Conservation (phyloP, 148 eudicot species). For the Oxyria digyna region DNA sequence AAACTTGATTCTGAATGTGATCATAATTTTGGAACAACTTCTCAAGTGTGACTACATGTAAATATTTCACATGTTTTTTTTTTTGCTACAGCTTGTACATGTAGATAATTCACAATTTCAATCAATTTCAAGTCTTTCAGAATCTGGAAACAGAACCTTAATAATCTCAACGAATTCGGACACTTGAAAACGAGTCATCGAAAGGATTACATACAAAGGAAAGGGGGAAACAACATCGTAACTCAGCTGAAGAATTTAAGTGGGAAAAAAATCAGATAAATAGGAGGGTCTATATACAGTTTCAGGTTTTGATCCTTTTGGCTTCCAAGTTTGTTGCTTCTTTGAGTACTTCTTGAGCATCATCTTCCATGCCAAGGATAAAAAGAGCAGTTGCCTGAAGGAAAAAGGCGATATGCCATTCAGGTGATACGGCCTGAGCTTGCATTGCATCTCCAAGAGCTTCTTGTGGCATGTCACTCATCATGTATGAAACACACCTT, state of each 20-base stretch:
- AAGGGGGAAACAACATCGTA: neutral
- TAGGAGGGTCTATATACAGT: conserved; percentile 7
- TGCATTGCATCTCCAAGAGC: conserved; percentile 15
- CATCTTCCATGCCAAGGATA: conserved; percentile 12
- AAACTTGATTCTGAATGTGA: neutral
- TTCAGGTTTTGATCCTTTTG: conserved; percentile 8
- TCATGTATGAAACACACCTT: conserved; percentile 14
- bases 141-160: neutral
- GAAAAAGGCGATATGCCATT: conserved; percentile 16
- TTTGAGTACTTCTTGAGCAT: conserved; percentile 16
- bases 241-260: conserved; percentile 2
- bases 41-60: neutral
- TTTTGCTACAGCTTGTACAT: neutral
- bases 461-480: conserved; percentile 13
- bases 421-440: conserved; percentile 12
- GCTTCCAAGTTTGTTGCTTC: conserved; percentile 16
- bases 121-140: neutral
- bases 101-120: neutral
- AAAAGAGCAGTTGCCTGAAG: conserved; percentile 16
- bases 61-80: neutral
- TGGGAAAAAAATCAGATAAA: conserved; percentile 4
- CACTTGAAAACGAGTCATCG: conserved; percentile 1
- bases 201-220: conserved; percentile 2
- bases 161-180: conserved; percentile 3
- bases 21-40: neutral